Conservation (phyloP, 257 asterid genomes). For the Fraxinus excelsior region DNA sequence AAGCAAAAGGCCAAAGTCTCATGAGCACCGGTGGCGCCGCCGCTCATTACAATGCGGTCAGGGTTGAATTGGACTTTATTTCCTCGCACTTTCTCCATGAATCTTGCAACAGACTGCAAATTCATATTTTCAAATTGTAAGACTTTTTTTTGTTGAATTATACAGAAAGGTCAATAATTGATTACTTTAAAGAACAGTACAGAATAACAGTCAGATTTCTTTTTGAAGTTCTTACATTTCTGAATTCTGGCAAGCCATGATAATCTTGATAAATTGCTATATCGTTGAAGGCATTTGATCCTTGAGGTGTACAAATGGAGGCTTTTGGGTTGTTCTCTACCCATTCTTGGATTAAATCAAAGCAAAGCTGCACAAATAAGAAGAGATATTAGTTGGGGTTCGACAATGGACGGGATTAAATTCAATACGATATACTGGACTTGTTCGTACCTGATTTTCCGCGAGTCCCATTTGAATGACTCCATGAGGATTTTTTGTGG, state of each 20-base stretch:
- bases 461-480: conserved; percentile 78
- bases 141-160: background rate
- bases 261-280: conserved; percentile 68
- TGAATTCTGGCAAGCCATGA: conserved; percentile 77
- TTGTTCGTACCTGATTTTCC: conserved; percentile 54
- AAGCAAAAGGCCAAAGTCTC: conserved; percentile 80
- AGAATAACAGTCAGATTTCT: background rate
- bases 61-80: conserved; percentile 69
- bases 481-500: conserved; percentile 48
- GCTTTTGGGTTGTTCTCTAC: conserved; percentile 52
- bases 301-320: conserved; percentile 64
- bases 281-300: conserved; percentile 53
- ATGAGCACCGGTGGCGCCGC: conserved; percentile 90
- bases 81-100: conserved; percentile 84
- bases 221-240: conserved; percentile 46
- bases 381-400: background rate
- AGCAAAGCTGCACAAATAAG: conserved; percentile 47
- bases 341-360: conserved; percentile 66
- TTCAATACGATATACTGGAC: background rate
- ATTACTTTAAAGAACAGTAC: conserved; percentile 2
- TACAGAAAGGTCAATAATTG: background rate
- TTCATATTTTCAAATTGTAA: background rate
- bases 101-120: conserved; percentile 77
- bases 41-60: conserved; percentile 71
- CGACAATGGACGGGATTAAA: no score